Conservation (phyloP, 1,284 basidiomycete genomes). For the Taiwanofungus camphoratus region DNA sequence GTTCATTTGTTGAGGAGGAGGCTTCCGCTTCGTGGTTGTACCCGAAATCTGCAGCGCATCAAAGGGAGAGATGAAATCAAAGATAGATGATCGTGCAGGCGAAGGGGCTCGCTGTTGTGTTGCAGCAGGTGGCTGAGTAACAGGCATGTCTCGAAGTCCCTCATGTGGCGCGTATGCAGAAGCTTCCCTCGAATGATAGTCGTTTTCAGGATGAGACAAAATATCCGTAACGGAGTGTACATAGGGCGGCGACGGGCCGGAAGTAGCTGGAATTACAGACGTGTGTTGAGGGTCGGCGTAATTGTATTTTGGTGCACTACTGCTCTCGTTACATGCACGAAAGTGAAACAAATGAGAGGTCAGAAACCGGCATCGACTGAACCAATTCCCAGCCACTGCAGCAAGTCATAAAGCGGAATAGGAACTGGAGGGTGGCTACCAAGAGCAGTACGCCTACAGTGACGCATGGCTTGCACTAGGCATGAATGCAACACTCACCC, state of each 20-base stretch:
- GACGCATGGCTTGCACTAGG: background rate
- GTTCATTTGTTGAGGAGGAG: slow-evolving; percentile 37
- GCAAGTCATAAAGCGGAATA: too few relatives aligned
- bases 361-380: slow-evolving; percentile 2
- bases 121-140: slow-evolving; percentile 15
- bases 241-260: slow-evolving; percentile 44
- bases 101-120: slow-evolving; percentile 48
- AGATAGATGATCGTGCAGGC: slow-evolving; percentile 71
- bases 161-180: slow-evolving; percentile 42
- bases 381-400: background rate
- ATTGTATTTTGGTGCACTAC: slow-evolving; percentile 47
- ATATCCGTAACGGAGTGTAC: slow-evolving; percentile 24
- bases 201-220: slow-evolving; percentile 23
- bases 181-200: slow-evolving; percentile 35
- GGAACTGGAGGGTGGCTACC: too few relatives aligned
- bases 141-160: slow-evolving; percentile 15
- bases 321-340: slow-evolving; percentile 20
- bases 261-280: slow-evolving; percentile 31
- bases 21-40: slow-evolving; percentile 55
- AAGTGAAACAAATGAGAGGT: slow-evolving; percentile 4
- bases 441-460: background rate
- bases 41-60: slow-evolving; percentile 54
- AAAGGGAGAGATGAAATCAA: slow-evolving; percentile 78
- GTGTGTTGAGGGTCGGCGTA: slow-evolving; percentile 48
- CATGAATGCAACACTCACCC: slow-evolving; percentile 45